These are phyloP conservation scores for Neofusicoccum laricinum DNA, from an alignment of 2,329 filamentous ascomycete genomes.

Conservation along the genomic window DNA sequence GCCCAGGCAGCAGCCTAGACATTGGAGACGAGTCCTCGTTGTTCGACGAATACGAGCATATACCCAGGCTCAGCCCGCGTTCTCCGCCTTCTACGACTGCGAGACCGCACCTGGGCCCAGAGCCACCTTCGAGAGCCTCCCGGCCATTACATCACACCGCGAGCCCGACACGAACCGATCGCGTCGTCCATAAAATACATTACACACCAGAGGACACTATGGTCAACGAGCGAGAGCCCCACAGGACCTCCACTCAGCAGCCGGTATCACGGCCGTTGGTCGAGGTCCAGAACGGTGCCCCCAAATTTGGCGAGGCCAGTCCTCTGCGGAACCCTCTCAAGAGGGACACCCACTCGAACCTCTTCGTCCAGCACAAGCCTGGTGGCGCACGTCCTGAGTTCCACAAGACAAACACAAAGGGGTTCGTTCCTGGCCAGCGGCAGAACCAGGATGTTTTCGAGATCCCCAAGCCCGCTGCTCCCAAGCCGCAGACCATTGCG, in stretches of 20 bases:
- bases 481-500: conserved; percentile 39
- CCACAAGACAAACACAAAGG: conserved; percentile 28
- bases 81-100: not conserved
- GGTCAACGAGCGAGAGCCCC: conserved; percentile 52
- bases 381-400: conserved; percentile 51
- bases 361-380: conserved; percentile 52
- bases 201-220: conserved; percentile 33
- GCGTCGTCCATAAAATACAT: not conserved
- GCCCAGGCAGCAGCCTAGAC: conserved; percentile 18
- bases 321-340: conserved; percentile 51
- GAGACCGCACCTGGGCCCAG: not conserved
- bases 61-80: not conserved
- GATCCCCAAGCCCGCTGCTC: conserved; percentile 50
- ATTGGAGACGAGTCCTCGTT: conserved; percentile 28
- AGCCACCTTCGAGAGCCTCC: not conserved
- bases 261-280: not conserved
- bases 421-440: conserved; percentile 22
- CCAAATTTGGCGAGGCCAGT: conserved; percentile 58
- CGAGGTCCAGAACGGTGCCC: not conserved
- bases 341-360: conserved; percentile 27
- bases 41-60: conserved; percentile 28
- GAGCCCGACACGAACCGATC: not conserved
- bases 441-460: conserved; percentile 34
- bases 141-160: too few relatives aligned
- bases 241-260: conserved; percentile 24